A percentile compares a stretch with the other conserved stretches of the same genome.
Evolutionary conservation across 1,139 yeast genomes (phyloP).

Genomic region (Kurtzmaniella quercitrusa): DNA sequence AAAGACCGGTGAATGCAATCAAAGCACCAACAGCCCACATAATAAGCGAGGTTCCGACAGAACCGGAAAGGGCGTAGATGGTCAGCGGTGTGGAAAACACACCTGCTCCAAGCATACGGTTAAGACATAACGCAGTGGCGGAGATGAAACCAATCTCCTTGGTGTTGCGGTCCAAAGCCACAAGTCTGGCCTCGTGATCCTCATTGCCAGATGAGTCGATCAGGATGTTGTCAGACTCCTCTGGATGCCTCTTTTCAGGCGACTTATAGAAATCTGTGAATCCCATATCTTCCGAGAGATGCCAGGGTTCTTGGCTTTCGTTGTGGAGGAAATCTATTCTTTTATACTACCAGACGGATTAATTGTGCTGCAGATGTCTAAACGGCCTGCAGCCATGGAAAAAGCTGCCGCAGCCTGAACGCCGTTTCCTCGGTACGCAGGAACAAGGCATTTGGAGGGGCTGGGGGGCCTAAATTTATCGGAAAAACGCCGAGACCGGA

Average conservation of each 20-base stretch:
- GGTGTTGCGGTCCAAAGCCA: constrained; percentile 48
- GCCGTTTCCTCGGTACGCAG: neutral
- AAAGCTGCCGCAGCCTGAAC: neutral
- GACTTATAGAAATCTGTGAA: constrained; percentile 7
- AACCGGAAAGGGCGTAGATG: constrained; percentile 63
- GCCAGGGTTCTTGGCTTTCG: neutral
- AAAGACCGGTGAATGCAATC: constrained; percentile 69
- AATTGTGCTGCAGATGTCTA: neutral
- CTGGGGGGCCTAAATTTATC: neutral
- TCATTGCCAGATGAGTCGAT: constrained; percentile 2
- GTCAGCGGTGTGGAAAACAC: constrained; percentile 84
- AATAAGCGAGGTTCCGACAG: constrained; percentile 68
- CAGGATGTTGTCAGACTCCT: constrained; percentile 3
- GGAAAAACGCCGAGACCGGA: neutral
- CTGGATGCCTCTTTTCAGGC: neutral
- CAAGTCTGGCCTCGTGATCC: constrained; percentile 27
- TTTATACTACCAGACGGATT: neutral
- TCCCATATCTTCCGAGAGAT: constrained; percentile 3
- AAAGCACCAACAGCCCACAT: constrained; percentile 78
- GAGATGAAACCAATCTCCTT: constrained; percentile 64
- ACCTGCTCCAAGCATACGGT: constrained; percentile 86
- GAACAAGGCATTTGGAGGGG: neutral
- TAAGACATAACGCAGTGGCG: constrained; percentile 65
- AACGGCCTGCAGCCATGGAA: neutral
- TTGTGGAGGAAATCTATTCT: neutral